These are phyloP conservation scores for Penicillium paxilli DNA, from an alignment of 495 filamentous ascomycete genomes.

Conservation along the genomic window DNA sequence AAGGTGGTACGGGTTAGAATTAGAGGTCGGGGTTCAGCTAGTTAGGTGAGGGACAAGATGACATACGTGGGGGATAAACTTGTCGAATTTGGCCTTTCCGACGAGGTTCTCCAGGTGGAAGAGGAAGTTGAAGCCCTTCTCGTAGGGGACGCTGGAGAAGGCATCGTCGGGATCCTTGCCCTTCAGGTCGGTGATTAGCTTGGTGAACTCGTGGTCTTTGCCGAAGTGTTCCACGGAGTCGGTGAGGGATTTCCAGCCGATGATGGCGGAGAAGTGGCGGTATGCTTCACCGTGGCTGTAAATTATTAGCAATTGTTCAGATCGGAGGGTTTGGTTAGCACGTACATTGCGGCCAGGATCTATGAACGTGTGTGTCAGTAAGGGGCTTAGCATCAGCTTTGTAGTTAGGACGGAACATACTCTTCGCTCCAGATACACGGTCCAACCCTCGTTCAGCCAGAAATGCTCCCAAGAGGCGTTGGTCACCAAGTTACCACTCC, in stretches of 20 bases:
- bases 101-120: conserved; percentile 83
- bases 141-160: conserved; percentile 78
- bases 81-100: conserved; percentile 84
- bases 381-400: background rate
- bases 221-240: conserved; percentile 79
- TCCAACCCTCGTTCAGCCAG: conserved; percentile 98
- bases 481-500: conserved; percentile 91
- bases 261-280: conserved; percentile 91
- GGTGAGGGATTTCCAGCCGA: conserved; percentile 59
- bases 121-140: conserved; percentile 77
- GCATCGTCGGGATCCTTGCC: conserved; percentile 94
- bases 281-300: conserved; percentile 71
- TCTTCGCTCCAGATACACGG: conserved; percentile 85
- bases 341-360: conserved; percentile 34
- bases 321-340: background rate
- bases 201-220: conserved; percentile 85
- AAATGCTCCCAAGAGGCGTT: conserved; percentile 96
- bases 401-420: conserved; percentile 29
- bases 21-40: no score
- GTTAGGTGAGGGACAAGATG: background rate
- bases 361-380: conserved; percentile 14
- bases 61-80: conserved; percentile 81
- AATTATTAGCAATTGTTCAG: no score
- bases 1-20: conserved; percentile 15
- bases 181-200: conserved; percentile 80